Percentiles rank a stretch among this genome's conserved stretches.
phyloP scores from a whole-genome alignment of 495 filamentous ascomycete species.

The Aspergillus coremiiformis region DNA sequence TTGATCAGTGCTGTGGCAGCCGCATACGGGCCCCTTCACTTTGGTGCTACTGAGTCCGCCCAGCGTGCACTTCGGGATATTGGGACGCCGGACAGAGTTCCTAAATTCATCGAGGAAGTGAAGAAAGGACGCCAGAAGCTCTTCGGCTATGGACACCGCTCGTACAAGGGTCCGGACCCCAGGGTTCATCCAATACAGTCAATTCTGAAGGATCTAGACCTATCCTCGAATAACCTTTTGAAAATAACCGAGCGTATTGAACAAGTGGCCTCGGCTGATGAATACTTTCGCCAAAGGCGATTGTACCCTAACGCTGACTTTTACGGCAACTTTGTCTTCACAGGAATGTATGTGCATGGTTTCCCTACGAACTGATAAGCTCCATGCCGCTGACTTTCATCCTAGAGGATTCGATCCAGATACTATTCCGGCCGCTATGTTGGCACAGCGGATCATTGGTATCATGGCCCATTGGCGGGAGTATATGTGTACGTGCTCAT shows the following conservation, averaged over 20 bases:
- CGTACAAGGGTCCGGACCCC: constrained; percentile 49
- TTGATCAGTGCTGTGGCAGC: constrained; percentile 42
- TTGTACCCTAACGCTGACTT: constrained; percentile 53
- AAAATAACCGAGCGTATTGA: constrained; percentile 47
- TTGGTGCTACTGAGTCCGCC: constrained; percentile 51
- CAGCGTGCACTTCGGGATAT: constrained; percentile 41
- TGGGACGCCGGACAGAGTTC: constrained; percentile 38
- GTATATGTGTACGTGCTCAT: too few relatives aligned
- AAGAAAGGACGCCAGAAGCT: constrained; percentile 45
- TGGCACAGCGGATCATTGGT: constrained; percentile 28
- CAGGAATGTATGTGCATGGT: too few relatives aligned
- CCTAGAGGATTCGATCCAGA: constrained; percentile 29
- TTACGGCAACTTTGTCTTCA: constrained; percentile 51
- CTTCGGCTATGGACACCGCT: constrained; percentile 55
- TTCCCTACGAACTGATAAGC: constrained; percentile 1
- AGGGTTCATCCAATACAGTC: constrained; percentile 40
- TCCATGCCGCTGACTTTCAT: too few relatives aligned
- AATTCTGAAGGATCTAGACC: constrained; percentile 36
- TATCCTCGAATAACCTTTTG: constrained; percentile 35
- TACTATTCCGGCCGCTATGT: constrained; percentile 31
- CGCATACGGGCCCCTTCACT: constrained; percentile 50
- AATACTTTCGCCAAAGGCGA: constrained; percentile 42
- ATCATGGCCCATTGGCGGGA: constrained; percentile 42
- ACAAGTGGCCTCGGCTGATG: constrained; percentile 38
- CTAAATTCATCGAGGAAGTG: constrained; percentile 41